Conservation (phyloP, 164 flowering plant species). For the Euptelea pleiosperma region DNA sequence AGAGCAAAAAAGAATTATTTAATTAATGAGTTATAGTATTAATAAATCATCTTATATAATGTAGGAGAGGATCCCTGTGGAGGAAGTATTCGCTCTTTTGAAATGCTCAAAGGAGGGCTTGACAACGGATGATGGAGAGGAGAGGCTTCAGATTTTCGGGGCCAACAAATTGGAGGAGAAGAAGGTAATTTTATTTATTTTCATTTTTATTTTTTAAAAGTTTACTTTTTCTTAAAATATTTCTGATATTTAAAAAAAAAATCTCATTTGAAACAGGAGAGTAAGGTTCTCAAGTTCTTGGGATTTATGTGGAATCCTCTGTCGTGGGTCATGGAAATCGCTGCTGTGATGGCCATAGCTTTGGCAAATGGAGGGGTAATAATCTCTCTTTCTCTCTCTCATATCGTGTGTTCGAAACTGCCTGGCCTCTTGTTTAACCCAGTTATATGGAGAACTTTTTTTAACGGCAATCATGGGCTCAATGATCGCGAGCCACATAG, state of each 20-base stretch:
- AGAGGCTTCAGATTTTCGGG: conserved; percentile 68
- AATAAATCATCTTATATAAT: too few species aligned
- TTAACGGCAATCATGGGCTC: too few species aligned
- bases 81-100: conserved; percentile 64
- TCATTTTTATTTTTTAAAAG: not conserved
- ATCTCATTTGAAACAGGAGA: conserved; percentile 55
- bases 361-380: conserved; percentile 84
- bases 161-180: conserved; percentile 85
- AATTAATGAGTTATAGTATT: too few species aligned
- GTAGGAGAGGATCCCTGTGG: conserved; percentile 65
- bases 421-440: too few species aligned
- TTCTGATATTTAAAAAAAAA: not conserved
- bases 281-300: conserved; percentile 72
- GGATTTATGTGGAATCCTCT: conserved; percentile 96
- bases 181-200: conserved; percentile 23
- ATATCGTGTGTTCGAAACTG: too few species aligned
- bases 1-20: too few species aligned
- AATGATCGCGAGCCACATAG: too few species aligned
- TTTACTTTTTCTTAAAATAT: not conserved
- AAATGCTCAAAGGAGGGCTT: conserved; percentile 65
- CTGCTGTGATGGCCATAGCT: conserved; percentile 85
- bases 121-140: conserved; percentile 47
- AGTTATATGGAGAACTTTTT: too few species aligned
- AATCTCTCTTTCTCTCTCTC: conserved; percentile 9
- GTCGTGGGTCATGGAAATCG: conserved; percentile 89